Base-by-base conservation (phyloP, 257 asterid species). In the Rhazya stricta region DNA sequence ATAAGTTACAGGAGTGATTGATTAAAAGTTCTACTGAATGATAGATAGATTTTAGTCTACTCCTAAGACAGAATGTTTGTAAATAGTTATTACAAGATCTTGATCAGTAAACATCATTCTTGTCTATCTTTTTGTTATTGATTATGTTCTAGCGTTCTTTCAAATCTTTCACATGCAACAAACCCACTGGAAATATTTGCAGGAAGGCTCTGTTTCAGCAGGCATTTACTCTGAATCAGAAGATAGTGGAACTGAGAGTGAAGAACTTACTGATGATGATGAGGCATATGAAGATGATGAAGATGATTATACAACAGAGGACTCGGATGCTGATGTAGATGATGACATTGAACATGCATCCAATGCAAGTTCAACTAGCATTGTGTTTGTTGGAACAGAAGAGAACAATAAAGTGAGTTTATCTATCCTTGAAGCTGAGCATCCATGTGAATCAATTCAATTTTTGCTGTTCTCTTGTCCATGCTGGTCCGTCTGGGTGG, bases 141-240 rank as follows among this genome's bases (percentile, higher is more conserved):
- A 65, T 25, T n/a, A 27, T 23, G 23, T 42, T 67, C 71, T 51
- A 43, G 30, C 67, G 18, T 54, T n/a, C 12, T 12, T 34, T 43
- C 25, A 48, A 3, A 16, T 43, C 12, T 45, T 57, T 61, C 42
- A 48, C 46, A 61, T 67, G 16, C 46, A 79, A 73, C 60, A 51
- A 56, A 78, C 61, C 61, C 60, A 67, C 43, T n/a, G 41, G 30
- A 65, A 15, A 19, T 74, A 11, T 76, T 83, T 75, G 79, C 86
- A 92, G 98, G 99, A 88, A 80, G 93, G 91, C 67, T 85, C 96
- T 6, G 81, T 48, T 65, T 71, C 90, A 29, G 91, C 94, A 79
- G 98, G 85, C 78, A 90, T 93, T 41, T 95, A 95, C 82, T 87
- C 99, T 60, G 97, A 95, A 75, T 84, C 96, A 32, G 99, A 95